Conservation (phyloP, 2,329 filamentous ascomycete genomes). For the Penicillium freii region DNA sequence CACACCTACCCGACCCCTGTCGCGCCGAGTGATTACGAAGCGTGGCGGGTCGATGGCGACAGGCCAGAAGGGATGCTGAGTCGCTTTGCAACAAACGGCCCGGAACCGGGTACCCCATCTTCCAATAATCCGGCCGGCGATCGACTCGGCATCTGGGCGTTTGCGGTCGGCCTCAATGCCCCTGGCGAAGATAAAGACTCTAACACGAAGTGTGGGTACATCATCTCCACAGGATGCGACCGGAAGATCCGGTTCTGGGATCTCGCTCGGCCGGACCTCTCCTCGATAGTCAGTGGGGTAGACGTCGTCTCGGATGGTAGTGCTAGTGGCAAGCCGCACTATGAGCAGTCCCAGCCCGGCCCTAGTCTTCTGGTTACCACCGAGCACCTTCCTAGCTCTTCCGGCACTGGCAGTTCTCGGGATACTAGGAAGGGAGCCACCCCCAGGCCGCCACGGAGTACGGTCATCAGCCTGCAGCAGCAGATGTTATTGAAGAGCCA, state of each 20-base stretch:
- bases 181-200: constrained; percentile 60
- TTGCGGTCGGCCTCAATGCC: constrained; percentile 69
- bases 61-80: constrained; percentile 81
- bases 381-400: constrained; percentile 56
- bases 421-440: constrained; percentile 38
- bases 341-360: constrained; percentile 62
- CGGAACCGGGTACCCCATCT: constrained; percentile 23
- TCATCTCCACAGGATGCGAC: constrained; percentile 84
- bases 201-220: constrained; percentile 70
- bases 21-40: constrained; percentile 65
- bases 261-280: constrained; percentile 71
- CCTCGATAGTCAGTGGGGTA: constrained; percentile 75
- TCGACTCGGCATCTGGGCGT: constrained; percentile 64
- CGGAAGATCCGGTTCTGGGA: constrained; percentile 96
- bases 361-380: constrained; percentile 64
- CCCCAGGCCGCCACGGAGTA: constrained; percentile 64
- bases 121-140: constrained; percentile 22
- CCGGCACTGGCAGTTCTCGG: constrained; percentile 24
- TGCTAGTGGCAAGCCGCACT: constrained; percentile 60
- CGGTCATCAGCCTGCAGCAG: constrained; percentile 83
- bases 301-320: constrained; percentile 60
- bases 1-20: constrained; percentile 18
- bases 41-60: constrained; percentile 89
- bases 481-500: constrained; percentile 83
- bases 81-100: constrained; percentile 64